phyloP scores from a whole-genome alignment of 495 filamentous ascomycete genomes.

The Aspergillus bertholletiae region DNA sequence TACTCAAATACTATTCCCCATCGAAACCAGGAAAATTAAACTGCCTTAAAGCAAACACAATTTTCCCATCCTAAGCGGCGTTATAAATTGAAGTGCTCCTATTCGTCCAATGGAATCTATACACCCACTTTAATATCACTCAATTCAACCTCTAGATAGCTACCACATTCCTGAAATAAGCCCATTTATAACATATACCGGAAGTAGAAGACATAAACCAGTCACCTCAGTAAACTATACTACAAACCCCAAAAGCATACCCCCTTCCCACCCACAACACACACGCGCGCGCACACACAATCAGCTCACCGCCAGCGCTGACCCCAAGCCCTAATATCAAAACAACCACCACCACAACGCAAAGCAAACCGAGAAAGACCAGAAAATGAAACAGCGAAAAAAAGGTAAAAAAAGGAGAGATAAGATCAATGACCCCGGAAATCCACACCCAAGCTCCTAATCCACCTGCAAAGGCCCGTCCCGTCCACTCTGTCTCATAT shows the following conservation, averaged over 20 bases:
- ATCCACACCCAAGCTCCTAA: background rate
- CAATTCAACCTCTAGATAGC: background rate
- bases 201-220: background rate
- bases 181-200: background rate
- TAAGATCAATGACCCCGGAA: background rate
- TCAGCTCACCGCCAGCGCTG: background rate
- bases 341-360: background rate
- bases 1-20: too few species aligned
- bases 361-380: too few species aligned
- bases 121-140: background rate
- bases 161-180: background rate
- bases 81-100: background rate
- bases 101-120: slow-evolving; percentile 2
- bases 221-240: background rate
- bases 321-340: background rate
- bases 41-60: background rate
- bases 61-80: background rate
- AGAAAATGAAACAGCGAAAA: background rate
- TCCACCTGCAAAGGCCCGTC: slow-evolving; percentile 6
- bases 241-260: background rate
- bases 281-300: background rate
- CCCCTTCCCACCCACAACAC: too few species aligned
- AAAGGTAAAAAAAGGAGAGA: background rate
- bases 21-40: too few species aligned
- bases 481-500: slow-evolving; percentile 6